Conservation (phyloP, 129 eudicot genomes). For the Lactuca saligna region DNA sequence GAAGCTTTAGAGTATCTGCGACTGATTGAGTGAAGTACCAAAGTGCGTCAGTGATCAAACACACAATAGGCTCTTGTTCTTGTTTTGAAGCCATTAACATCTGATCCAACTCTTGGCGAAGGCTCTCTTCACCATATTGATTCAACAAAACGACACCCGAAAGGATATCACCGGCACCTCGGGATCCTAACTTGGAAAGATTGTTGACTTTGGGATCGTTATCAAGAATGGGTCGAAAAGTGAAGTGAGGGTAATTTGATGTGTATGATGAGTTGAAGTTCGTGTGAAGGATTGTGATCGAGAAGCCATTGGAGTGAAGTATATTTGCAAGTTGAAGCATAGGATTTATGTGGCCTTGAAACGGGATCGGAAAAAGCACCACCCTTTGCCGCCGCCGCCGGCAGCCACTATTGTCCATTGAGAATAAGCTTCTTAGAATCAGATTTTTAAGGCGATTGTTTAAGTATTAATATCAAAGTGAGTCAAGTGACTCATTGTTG, state of each 20-base stretch:
- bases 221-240: constrained; percentile 35
- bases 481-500: neutral
- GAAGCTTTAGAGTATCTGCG: constrained; percentile 36
- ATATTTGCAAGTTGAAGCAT: constrained; percentile 64
- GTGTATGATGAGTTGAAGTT: constrained; percentile 45
- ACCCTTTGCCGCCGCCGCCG: constrained; percentile 14
- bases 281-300: constrained; percentile 58
- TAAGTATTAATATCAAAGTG: neutral
- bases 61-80: constrained; percentile 37
- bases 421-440: neutral
- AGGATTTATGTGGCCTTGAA: constrained; percentile 66
- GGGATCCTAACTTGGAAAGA: neutral
- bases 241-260: constrained; percentile 43
- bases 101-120: neutral
- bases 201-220: neutral
- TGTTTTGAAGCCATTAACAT: constrained; percentile 21
- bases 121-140: neutral
- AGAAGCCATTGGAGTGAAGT: constrained; percentile 56
- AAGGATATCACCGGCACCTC: neutral
- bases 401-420: neutral
- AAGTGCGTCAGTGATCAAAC: constrained; percentile 55
- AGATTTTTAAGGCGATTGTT: neutral
- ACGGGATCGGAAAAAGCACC: constrained; percentile 48
- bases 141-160: neutral
- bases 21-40: constrained; percentile 36